Evolutionary conservation across 305 asterid genomes (phyloP), one percentile per base, ranked within the genome.

Genomic region (Salvia sclarea): DNA sequence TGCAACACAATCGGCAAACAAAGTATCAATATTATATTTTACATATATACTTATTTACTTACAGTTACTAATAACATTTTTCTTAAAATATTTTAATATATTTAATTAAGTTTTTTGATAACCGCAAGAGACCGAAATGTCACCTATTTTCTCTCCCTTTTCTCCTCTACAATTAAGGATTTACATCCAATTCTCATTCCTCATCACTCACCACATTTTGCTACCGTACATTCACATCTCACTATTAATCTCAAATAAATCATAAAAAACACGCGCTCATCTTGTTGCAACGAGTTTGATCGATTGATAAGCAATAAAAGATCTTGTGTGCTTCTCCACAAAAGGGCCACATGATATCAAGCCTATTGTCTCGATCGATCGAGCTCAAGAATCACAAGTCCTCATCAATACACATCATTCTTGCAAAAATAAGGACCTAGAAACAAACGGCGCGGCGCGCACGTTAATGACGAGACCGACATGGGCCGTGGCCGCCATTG

Each of bases 401-500:
- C 50, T 7, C n/a, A 20, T 0, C 6, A 20, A 20, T 9, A 3
- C 48, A 35, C 30, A 59, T 52, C 21, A 48, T 31, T 33, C 25
- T 21, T 10, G 21, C 50, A 44, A n/a, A 44, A 13, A 41, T 13
- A 41, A 10, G 3, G 12, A 40, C 11, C 30, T 11, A 12, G 12
- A 12, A 41, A 5, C 6, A 22, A n/a, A n/a, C n/a, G n/a, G n/a
- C n/a, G 25, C 17, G 4, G 18, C 4, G 0, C 25, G 11, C 33
- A 28, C 33, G 31, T 4, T 25, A 6, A 35, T 21, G 70, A 61
- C 2, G 59, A 20, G 14, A 22, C 13, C 55, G 56, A 31, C 81
- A 69, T 77, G 83, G 81, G 69, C 70, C 21, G 49, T 38, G 6
- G 60, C 78, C 59, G 64, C 65, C 18, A 7, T 73, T 50, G 12